Evolutionary conservation across 2,329 filamentous ascomycete genomes (phyloP).

Genomic region (Bipolaris victoriae): DNA sequence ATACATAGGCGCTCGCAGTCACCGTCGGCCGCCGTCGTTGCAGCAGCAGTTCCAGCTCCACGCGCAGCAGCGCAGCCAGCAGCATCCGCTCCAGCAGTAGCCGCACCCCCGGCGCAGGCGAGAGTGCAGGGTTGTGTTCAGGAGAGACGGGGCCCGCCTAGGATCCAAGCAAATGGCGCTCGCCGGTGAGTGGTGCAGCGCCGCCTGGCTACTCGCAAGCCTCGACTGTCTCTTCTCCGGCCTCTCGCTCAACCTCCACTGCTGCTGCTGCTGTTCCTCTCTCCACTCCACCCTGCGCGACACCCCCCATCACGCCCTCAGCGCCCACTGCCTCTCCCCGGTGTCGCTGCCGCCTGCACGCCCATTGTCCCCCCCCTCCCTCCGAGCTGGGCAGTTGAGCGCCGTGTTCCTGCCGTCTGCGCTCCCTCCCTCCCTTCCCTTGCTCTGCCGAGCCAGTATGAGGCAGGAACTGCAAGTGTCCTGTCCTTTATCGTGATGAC

Average conservation of each 20-base stretch:
- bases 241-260: conserved; percentile 22
- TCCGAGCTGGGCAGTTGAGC: conserved; percentile 24
- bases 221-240: conserved; percentile 24
- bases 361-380: conserved; percentile 2
- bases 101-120: conserved; percentile 3
- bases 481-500: conserved; percentile 50
- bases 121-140: conserved; percentile 29
- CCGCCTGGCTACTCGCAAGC: conserved; percentile 21
- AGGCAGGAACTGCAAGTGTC: conserved; percentile 47
- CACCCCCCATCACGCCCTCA: conserved; percentile 17
- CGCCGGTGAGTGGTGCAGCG: conserved; percentile 29
- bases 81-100: not conserved
- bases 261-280: conserved; percentile 14
- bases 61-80: not conserved
- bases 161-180: conserved; percentile 22
- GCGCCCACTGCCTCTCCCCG: conserved; percentile 16
- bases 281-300: conserved; percentile 13
- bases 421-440: conserved; percentile 22
- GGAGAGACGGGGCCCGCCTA: conserved; percentile 25
- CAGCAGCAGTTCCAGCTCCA: not conserved
- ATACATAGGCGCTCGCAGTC: not conserved
- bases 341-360: conserved; percentile 18
- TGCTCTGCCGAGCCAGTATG: conserved; percentile 45
- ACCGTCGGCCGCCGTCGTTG: not conserved
- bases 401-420: conserved; percentile 28